Base-by-base conservation (phyloP, 495 filamentous ascomycete genomes). In the Halenospora varia region DNA sequence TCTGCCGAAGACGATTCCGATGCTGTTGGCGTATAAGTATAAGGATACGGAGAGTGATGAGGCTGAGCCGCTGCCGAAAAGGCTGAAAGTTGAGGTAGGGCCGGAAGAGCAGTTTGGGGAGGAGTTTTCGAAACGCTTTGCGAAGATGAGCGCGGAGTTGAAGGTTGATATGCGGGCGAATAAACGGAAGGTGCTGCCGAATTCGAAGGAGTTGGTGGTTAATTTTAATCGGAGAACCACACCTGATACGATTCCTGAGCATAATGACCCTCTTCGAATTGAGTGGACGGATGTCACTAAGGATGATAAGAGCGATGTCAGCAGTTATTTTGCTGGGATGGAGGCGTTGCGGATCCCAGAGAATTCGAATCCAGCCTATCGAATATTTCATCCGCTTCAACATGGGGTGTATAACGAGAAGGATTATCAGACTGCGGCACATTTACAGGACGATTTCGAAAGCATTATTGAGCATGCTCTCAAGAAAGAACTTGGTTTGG, bases 121-220 rank as follows among this genome's bases (percentile, higher is more conserved):
- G 59, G 91, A 96, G 69, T 92, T 90, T 73, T 76, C 71, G 65
- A 84, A 85, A 58, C 88, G 90, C 57, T 96, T 89, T 70, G 81
- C 79, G 24, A 82, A 85, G 53, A 89, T 93, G 89, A 87, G 82
- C 51, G 82, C 83, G 42, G 93, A 96, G 17, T 80, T 97, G 56
- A 96, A 95, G 73, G 72, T 84, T 6, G 88, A 87, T 49, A 96
- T 97, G 91, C 87, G 93, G 51, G 77, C 82, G 56, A 96, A 96
- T 74, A 97, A 96, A 75, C 85, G 88, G 51, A 86, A 92, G 61
- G 90, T 96, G 15, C 75, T 97, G 19, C 94, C 95, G 19, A 97
- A 97, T 71, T 95, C 92, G 0, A 96, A 96, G 66, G 94, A 97
- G 59, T 76, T 96, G 60, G 91, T 95, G 2, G 80, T 93, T 53